Evolutionary conservation across 495 filamentous ascomycete genomes (phyloP).

Genomic region (Annulohypoxylon maeteangense): DNA sequence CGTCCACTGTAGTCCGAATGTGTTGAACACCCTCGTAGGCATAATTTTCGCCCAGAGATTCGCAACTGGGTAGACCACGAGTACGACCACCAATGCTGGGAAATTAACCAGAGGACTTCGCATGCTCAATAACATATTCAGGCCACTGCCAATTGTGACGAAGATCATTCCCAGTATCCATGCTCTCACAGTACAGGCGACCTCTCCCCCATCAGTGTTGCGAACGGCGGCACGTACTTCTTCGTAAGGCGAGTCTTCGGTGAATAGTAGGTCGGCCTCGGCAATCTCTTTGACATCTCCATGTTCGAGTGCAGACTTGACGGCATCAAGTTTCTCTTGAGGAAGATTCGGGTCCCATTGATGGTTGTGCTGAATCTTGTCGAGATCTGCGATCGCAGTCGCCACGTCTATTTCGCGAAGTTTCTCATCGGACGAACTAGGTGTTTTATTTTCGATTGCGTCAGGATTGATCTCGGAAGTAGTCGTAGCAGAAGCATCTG

Average conservation of each 20-base stretch:
- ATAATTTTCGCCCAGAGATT: slow-evolving; percentile 65
- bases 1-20: slow-evolving; percentile 63
- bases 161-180: slow-evolving; percentile 70
- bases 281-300: slow-evolving; percentile 50
- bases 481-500: slow-evolving; percentile 15
- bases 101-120: slow-evolving; percentile 63
- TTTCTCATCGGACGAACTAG: slow-evolving; percentile 37
- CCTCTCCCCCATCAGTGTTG: slow-evolving; percentile 66
- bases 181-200: slow-evolving; percentile 69
- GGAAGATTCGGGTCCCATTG: slow-evolving; percentile 51
- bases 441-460: slow-evolving; percentile 12
- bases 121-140: slow-evolving; percentile 72
- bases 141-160: slow-evolving; percentile 62
- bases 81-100: slow-evolving; percentile 66
- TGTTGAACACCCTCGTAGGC: slow-evolving; percentile 60
- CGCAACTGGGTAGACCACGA: slow-evolving; percentile 67
- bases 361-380: slow-evolving; percentile 45
- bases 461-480: slow-evolving; percentile 28
- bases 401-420: slow-evolving; percentile 28
- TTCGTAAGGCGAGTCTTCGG: slow-evolving; percentile 50
- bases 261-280: slow-evolving; percentile 44
- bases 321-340: slow-evolving; percentile 46
- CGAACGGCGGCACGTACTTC: slow-evolving; percentile 65
- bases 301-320: slow-evolving; percentile 53
- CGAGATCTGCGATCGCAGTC: slow-evolving; percentile 40